These are phyloP conservation scores for Juglanconis sp. DNA, from an alignment of 2,329 filamentous ascomycete species.

Conservation along the genomic window DNA sequence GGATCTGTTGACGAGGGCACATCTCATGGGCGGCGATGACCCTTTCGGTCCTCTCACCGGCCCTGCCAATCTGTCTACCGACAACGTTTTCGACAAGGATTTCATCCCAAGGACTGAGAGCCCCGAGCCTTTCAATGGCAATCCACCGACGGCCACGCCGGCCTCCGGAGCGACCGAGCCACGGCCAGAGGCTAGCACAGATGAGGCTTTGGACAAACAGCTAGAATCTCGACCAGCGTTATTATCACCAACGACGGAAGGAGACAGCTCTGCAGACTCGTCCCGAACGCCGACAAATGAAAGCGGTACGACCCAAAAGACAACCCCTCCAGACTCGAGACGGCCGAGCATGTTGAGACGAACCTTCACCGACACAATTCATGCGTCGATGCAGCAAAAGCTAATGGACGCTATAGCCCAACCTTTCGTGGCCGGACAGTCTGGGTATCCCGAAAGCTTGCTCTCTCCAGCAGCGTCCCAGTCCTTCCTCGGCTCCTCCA, in stretches of 20 bases:
- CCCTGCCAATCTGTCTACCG: constrained; percentile 67
- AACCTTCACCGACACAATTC: constrained; percentile 80
- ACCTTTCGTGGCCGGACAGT: constrained; percentile 64
- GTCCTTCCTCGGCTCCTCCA: constrained; percentile 34
- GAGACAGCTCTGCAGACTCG: constrained; percentile 44
- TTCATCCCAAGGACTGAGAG: constrained; percentile 60
- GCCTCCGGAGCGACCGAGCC: constrained; percentile 15
- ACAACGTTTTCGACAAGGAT: constrained; percentile 81
- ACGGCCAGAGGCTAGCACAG: constrained; percentile 1
- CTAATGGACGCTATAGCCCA: constrained; percentile 82
- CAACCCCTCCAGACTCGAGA: constrained; percentile 54
- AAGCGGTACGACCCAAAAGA: constrained; percentile 49
- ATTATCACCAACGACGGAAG: constrained; percentile 14
- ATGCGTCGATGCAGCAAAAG: constrained; percentile 73
- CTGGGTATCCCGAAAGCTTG: constrained; percentile 31
- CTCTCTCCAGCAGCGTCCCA: constrained; percentile 44
- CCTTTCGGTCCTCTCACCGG: constrained; percentile 71
- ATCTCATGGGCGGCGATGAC: constrained; percentile 67
- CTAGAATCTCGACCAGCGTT: neutral
- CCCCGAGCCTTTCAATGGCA: constrained; percentile 41
- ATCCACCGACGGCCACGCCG: constrained; percentile 30
- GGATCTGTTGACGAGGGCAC: constrained; percentile 78
- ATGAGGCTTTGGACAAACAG: neutral
- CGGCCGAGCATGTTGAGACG: constrained; percentile 68
- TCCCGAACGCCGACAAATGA: constrained; percentile 56